phyloP scores from a whole-genome alignment of 495 filamentous ascomycete genomes.

The Geoglossum glabrum region DNA sequence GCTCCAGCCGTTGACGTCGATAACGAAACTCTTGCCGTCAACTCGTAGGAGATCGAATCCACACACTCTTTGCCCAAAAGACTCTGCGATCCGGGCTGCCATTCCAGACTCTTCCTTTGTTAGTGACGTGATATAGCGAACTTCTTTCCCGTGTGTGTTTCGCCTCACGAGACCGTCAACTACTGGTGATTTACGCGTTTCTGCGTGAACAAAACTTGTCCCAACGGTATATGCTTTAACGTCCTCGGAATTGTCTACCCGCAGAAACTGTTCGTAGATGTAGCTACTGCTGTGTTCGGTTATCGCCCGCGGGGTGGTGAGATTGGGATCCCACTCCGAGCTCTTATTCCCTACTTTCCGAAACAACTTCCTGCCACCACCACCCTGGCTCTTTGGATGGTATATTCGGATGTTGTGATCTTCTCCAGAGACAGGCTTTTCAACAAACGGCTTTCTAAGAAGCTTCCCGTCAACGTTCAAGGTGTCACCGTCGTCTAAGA shows the following conservation, averaged over 20 bases:
- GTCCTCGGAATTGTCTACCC: conserved; percentile 89
- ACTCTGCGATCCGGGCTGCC: conserved; percentile 71
- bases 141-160: conserved; percentile 92
- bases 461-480: conserved; percentile 66
- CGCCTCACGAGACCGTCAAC: conserved; percentile 90
- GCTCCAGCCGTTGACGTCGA: conserved; percentile 98
- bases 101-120: conserved; percentile 64
- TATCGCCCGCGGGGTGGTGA: conserved; percentile 58
- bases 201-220: conserved; percentile 81
- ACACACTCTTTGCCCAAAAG: conserved; percentile 89
- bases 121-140: conserved; percentile 80
- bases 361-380: conserved; percentile 81
- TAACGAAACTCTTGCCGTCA: conserved; percentile 79
- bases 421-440: conserved; percentile 95
- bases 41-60: conserved; percentile 89
- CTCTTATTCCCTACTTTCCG: conserved; percentile 97
- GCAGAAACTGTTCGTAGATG: conserved; percentile 91
- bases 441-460: conserved; percentile 86
- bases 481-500: conserved; percentile 73
- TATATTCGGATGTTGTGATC: conserved; percentile 99
- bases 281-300: conserved; percentile 63
- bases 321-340: conserved; percentile 66
- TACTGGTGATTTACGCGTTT: conserved; percentile 90
- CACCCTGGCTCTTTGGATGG: conserved; percentile 64
- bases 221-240: conserved; percentile 98